These are phyloP conservation scores for Candida namnaoensis DNA, from an alignment of 805 yeast genomes.

Conservation along the genomic window DNA sequence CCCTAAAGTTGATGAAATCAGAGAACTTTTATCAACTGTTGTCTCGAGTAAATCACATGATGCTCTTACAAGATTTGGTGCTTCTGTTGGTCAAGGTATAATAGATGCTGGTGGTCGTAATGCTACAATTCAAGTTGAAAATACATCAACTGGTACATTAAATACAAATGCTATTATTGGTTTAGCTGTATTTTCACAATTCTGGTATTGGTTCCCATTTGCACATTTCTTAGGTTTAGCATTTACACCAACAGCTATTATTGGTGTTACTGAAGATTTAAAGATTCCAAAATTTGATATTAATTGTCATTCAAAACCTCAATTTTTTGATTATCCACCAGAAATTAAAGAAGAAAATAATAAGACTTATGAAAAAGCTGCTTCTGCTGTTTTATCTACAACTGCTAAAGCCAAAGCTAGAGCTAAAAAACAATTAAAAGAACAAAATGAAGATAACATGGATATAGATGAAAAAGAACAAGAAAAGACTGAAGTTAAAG, in stretches of 20 bases:
- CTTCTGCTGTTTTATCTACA: slow-evolving; percentile 90
- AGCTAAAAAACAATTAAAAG: slow-evolving; percentile 57
- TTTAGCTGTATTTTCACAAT: slow-evolving; percentile 79
- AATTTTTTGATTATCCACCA: slow-evolving; percentile 83
- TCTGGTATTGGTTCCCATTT: slow-evolving; percentile 98
- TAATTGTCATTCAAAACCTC: slow-evolving; percentile 73
- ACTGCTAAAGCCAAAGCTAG: slow-evolving; percentile 92
- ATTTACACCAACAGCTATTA: slow-evolving; percentile 84
- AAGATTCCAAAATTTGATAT: slow-evolving; percentile 79
- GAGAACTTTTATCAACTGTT: slow-evolving; percentile 66
- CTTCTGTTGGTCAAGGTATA: slow-evolving; percentile 93
- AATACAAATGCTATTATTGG: slow-evolving; percentile 92
- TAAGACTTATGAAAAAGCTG: slow-evolving; percentile 80
- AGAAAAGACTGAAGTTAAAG: slow-evolving; percentile 4
- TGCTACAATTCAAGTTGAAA: slow-evolving; percentile 88
- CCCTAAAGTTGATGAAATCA: slow-evolving; percentile 74
- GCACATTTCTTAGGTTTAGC: slow-evolving; percentile 89
- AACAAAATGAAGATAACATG: slow-evolving; percentile 43
- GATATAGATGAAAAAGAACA: slow-evolving; percentile 30
- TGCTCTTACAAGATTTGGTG: slow-evolving; percentile 96
- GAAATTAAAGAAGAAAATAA: slow-evolving; percentile 71
- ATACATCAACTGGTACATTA: slow-evolving; percentile 79
- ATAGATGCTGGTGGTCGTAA: slow-evolving; percentile 98
- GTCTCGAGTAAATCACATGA: slow-evolving; percentile 87
- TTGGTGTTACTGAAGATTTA: slow-evolving; percentile 80